Conservation (phyloP, 805 yeast species). For the Saccharomyces mikatae region DNA sequence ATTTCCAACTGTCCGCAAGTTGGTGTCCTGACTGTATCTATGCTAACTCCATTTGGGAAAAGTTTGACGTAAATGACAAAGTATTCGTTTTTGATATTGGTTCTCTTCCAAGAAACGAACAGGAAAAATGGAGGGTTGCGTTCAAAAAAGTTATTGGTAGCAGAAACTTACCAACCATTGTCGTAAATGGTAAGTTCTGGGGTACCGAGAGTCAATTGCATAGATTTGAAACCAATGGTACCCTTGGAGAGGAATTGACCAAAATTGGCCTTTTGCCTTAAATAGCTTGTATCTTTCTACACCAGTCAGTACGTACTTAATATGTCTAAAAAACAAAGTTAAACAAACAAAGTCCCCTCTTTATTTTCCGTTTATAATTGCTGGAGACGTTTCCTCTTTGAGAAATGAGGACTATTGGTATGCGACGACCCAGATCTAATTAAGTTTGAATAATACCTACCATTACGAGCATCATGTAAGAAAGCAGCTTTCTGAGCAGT, state of each 20-base stretch:
- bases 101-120: slow-evolving; percentile 18
- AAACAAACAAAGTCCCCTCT: neutral
- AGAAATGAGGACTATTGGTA: slow-evolving; percentile 17
- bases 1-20: slow-evolving; percentile 54
- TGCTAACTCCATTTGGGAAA: slow-evolving; percentile 47
- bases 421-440: slow-evolving; percentile 4
- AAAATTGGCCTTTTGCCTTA: slow-evolving; percentile 20
- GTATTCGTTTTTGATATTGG: slow-evolving; percentile 46
- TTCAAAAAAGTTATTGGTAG: slow-evolving; percentile 27
- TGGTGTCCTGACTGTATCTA: slow-evolving; percentile 80
- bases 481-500: no score
- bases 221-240: slow-evolving; percentile 20
- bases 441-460: no score
- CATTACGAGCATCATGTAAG: no score
- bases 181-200: slow-evolving; percentile 28
- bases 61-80: slow-evolving; percentile 43
- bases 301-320: neutral
- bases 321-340: neutral
- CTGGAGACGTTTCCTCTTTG: neutral
- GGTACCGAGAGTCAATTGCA: slow-evolving; percentile 30
- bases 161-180: slow-evolving; percentile 30
- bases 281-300: neutral
- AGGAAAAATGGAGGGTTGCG: slow-evolving; percentile 27
- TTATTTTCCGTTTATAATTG: neutral
- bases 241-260: slow-evolving; percentile 19